A percentile compares a stretch with the other conserved stretches of the same genome.
Conservation (phyloP, 2,329 filamentous ascomycete species). For the Cordyceps cicadae region DNA sequence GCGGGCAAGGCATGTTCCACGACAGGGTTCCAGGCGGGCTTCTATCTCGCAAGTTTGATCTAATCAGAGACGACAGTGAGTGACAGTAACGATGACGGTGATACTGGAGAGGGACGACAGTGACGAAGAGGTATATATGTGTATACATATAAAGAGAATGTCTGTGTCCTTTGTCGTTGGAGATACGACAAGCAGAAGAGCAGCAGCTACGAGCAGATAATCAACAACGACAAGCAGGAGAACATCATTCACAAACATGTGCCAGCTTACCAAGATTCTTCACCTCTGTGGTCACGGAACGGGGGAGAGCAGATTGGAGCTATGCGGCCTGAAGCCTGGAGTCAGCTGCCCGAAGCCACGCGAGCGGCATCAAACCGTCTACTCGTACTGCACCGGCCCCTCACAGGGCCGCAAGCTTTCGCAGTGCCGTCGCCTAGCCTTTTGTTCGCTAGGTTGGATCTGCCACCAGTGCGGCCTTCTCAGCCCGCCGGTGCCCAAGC, state of each 20-base stretch:
- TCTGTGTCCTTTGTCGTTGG: neutral
- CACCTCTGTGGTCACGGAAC: constrained; percentile 1
- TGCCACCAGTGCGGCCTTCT: neutral
- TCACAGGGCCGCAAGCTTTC: neutral
- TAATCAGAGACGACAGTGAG: neutral
- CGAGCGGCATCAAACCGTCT: neutral
- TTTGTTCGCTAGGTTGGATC: neutral
- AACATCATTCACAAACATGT: neutral
- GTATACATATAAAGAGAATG: neutral
- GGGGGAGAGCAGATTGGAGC: neutral
- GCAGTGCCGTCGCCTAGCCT: neutral
- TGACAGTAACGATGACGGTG: neutral
- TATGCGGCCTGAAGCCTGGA: neutral
- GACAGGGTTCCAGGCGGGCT: neutral
- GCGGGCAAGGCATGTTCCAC: neutral
- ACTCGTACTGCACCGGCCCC: neutral
- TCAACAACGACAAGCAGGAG: neutral
- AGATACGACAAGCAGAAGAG: neutral
- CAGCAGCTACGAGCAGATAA: neutral
- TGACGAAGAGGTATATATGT: neutral
- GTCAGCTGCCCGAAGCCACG: neutral
- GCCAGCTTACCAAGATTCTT: neutral
- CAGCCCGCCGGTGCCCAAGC: no score
- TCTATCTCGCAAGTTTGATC: neutral
- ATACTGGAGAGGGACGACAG: neutral